Evolutionary conservation across 1,284 basidiomycete genomes (phyloP).

Genomic region (Heterobasidion annosum): DNA sequence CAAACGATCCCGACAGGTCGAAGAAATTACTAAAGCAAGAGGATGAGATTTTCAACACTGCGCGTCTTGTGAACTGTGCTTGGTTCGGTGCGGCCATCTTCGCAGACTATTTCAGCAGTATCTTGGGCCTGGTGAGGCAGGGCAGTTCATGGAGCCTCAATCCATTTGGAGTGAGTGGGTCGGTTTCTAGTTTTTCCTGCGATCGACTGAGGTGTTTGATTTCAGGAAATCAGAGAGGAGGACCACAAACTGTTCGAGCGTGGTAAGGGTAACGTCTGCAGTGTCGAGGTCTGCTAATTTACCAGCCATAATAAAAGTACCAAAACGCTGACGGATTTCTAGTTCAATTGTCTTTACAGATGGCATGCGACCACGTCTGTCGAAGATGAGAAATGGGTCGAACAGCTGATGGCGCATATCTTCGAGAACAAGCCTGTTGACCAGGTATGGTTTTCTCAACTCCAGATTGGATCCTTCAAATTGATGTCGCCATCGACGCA

Average conservation of each 20-base stretch:
- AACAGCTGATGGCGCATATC: slow-evolving; percentile 33
- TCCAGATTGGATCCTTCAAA: neutral
- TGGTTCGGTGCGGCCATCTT: slow-evolving; percentile 71
- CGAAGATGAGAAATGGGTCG: slow-evolving; percentile 64
- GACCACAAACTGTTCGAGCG: slow-evolving; percentile 62
- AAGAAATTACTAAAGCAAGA: slow-evolving; percentile 50
- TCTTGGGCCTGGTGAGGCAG: slow-evolving; percentile 62
- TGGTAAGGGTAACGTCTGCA: slow-evolving; percentile 69
- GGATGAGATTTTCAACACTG: slow-evolving; percentile 75
- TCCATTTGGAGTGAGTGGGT: slow-evolving; percentile 46
- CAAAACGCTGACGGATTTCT: neutral
- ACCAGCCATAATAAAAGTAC: neutral
- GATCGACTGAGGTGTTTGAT: neutral
- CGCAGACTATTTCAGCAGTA: slow-evolving; percentile 69
- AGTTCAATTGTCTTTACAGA: slow-evolving; percentile 80
- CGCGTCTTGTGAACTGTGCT: slow-evolving; percentile 67
- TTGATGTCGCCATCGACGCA: neutral
- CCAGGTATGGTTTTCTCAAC: slow-evolving; percentile 13
- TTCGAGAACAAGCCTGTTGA: slow-evolving; percentile 49
- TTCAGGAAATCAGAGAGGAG: slow-evolving; percentile 49
- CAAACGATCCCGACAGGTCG: slow-evolving; percentile 21
- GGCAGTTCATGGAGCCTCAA: slow-evolving; percentile 66
- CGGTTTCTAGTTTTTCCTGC: neutral
- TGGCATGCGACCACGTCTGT: slow-evolving; percentile 73
- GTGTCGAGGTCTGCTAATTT: slow-evolving; percentile 49